Evolutionary conservation across 805 yeast species (phyloP).

Genomic region (Hanseniaspora thailandica): DNA sequence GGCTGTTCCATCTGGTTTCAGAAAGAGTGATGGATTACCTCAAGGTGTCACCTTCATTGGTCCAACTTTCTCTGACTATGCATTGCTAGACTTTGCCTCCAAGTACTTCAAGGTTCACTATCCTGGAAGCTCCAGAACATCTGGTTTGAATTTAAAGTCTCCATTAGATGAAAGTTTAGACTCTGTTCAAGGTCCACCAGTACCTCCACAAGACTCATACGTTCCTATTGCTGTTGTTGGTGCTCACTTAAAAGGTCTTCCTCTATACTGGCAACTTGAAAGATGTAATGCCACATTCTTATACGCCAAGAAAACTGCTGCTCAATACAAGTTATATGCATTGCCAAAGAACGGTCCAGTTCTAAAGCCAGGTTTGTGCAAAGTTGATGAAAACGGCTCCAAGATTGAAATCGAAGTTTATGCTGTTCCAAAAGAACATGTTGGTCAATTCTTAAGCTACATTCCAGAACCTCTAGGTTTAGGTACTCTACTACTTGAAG

Average conservation of each 20-base stretch:
- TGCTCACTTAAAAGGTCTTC: constrained; percentile 81
- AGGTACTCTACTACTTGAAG: constrained; percentile 74
- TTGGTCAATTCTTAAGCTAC: constrained; percentile 75
- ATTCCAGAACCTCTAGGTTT: constrained; percentile 94
- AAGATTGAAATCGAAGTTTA: constrained; percentile 70
- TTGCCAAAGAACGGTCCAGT: constrained; percentile 72
- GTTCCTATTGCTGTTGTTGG: constrained; percentile 88
- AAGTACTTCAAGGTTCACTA: constrained; percentile 45
- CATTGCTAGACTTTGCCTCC: constrained; percentile 71
- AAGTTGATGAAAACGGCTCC: constrained; percentile 44
- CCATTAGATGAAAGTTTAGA: constrained; percentile 8
- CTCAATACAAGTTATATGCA: constrained; percentile 66
- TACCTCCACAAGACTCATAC: constrained; percentile 28
- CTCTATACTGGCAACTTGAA: constrained; percentile 86
- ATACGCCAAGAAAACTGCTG: constrained; percentile 55
- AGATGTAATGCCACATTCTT: constrained; percentile 66
- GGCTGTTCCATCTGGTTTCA: constrained; percentile 84
- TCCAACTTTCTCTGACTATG: constrained; percentile 74
- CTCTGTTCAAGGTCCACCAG: constrained; percentile 18
- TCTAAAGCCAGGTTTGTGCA: constrained; percentile 79
- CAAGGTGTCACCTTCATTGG: constrained; percentile 82
- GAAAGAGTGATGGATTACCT: constrained; percentile 68
- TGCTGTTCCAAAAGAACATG: constrained; percentile 61
- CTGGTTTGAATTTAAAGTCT: constrained; percentile 35
- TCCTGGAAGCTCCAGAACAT: constrained; percentile 38